Conservation (phyloP, 1,284 basidiomycete genomes). For the Lignosus rhinocerotis region DNA sequence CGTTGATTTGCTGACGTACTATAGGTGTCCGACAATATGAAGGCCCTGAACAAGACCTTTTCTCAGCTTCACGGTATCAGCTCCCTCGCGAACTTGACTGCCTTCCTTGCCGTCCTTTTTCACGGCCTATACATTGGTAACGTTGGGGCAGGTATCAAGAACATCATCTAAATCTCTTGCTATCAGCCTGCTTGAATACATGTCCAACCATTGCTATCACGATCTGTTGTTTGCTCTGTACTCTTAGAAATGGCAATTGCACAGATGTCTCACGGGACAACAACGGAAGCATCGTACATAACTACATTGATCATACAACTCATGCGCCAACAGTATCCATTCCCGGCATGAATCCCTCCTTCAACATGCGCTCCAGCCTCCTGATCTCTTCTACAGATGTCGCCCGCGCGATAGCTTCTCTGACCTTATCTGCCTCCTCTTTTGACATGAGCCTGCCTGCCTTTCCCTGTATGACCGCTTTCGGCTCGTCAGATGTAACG, state of each 20-base stretch:
- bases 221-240: neutral
- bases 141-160: slow-evolving; percentile 39
- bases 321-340: slow-evolving; percentile 75
- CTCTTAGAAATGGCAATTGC: slow-evolving; percentile 1
- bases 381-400: slow-evolving; percentile 91
- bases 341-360: slow-evolving; percentile 82
- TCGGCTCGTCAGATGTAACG: slow-evolving; percentile 73
- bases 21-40: slow-evolving; percentile 72
- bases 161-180: slow-evolving; percentile 8
- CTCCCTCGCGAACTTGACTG: slow-evolving; percentile 63
- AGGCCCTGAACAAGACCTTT: slow-evolving; percentile 65
- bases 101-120: slow-evolving; percentile 62
- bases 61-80: slow-evolving; percentile 66
- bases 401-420: slow-evolving; percentile 88
- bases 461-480: slow-evolving; percentile 58
- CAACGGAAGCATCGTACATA: no score
- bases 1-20: neutral
- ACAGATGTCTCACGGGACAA: slow-evolving; percentile 17
- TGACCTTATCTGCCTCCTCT: slow-evolving; percentile 89
- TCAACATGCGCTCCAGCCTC: slow-evolving; percentile 83
- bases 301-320: slow-evolving; percentile 30
- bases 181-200: neutral
- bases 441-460: slow-evolving; percentile 88
- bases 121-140: slow-evolving; percentile 75
- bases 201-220: neutral